Evolutionary conservation across 139 green algal genomes (phyloP), one percentile per base, ranked within the genome.

Genomic region (Volvox reticuliferus): DNA sequence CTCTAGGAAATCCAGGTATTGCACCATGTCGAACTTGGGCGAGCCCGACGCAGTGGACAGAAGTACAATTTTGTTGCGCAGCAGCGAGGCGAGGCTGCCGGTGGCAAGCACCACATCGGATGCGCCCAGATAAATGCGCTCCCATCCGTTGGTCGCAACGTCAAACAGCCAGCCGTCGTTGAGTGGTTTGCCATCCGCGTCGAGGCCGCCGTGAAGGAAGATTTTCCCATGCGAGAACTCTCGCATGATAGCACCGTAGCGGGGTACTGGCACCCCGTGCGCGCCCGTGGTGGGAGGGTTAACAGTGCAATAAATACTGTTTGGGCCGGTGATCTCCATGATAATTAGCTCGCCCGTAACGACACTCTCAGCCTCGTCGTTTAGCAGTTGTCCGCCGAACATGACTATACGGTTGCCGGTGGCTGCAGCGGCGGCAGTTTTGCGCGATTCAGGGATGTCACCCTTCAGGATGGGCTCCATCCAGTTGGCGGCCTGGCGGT

Each of bases 151-250:
- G 12, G 87, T 80, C 26, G 92, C 88, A 16, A 96, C 76, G 88
- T 98, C 96, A 33, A 97, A 92, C 55, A 96, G 63, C 88, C 93
- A 98, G 20, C 95, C 97, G 86, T 98, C 96, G 85, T 97, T 96
- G 18, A 98, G 80, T 0, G 93, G 92, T 87, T 94, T 95, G 90
- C 92, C 94, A 14, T 93, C 91, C 12, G 88, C 76, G 63, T 93
- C 93, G 26, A 96, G 26, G 79, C 97, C 97, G 69, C 97, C 97
- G 80, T 97, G 97, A 73, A 98, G 79, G 86, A 98, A 94, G 79
- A 98, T 55, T 82, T 95, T 95, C 55, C 95, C 95, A 12, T 92
- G 50, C 1, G 75, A 87, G 79, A 89, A 92, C 77, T 95, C 93
- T 79, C 93, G 84, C 82, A 97, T 80, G 12, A 92, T 93, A 33